Conservation (phyloP, 2,329 filamentous ascomycete species). For the Verticillium nonalfalfae region DNA sequence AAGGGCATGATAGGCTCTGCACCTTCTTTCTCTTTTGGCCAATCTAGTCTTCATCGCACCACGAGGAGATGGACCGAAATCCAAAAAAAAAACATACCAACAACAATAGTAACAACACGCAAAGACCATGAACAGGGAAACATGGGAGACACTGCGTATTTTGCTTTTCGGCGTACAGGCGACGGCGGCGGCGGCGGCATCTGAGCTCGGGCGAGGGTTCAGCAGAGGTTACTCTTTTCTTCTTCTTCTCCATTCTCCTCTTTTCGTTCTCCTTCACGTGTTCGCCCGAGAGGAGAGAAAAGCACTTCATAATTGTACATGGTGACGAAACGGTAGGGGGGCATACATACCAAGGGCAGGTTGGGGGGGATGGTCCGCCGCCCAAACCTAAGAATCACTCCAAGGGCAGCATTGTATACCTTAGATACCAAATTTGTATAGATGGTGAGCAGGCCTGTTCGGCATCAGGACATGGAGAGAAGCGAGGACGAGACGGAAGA, state of each 20-base stretch:
- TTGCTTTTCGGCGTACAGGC: background rate
- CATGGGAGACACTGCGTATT: background rate
- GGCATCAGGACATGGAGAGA: background rate
- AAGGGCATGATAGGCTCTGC: slow-evolving; percentile 20
- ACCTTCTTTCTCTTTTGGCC: no score
- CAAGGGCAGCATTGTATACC: background rate
- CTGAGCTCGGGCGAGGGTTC: background rate
- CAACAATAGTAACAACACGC: background rate
- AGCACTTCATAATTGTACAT: slow-evolving; percentile 5
- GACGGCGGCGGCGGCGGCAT: background rate
- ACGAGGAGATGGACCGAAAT: background rate
- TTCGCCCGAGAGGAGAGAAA: background rate
- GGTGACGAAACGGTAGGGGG: background rate
- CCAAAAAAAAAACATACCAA: background rate
- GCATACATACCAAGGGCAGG: background rate
- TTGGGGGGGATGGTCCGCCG: background rate
- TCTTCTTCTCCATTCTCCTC: background rate
- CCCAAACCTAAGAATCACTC: background rate
- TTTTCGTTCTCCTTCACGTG: background rate
- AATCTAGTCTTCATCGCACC: no score
- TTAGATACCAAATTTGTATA: background rate
- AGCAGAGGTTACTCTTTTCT: background rate
- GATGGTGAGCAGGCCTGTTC: background rate
- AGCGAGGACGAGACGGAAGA: no score
- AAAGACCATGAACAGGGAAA: background rate